Conservation (phyloP, 306 rosid genomes). For the Begonia peltatifolia region DNA sequence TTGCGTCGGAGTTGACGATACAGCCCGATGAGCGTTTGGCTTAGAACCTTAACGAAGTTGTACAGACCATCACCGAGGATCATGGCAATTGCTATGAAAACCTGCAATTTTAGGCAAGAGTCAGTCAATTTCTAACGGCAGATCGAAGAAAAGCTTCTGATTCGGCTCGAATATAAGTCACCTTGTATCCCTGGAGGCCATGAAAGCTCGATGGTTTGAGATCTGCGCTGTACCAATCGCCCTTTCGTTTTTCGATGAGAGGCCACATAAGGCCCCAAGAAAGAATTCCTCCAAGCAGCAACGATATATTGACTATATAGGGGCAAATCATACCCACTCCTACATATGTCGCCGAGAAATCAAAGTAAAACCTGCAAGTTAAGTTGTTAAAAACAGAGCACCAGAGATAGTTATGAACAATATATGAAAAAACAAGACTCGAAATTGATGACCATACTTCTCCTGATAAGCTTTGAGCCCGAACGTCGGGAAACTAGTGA, state of each 20-base stretch:
- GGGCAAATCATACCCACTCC: slow-evolving; percentile 34
- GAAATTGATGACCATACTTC: slow-evolving; percentile 1
- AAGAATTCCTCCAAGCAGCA: slow-evolving; percentile 24
- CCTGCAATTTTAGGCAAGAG: slow-evolving; percentile 3
- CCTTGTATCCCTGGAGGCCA: slow-evolving; percentile 27
- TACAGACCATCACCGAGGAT: slow-evolving; percentile 29
- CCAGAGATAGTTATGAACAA: not conserved
- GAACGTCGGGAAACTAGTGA: slow-evolving; percentile 15
- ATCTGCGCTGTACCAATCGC: slow-evolving; percentile 17
- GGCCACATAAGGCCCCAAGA: slow-evolving; percentile 36
- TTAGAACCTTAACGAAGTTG: slow-evolving; percentile 21
- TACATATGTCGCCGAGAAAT: slow-evolving; percentile 24
- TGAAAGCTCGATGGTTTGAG: slow-evolving; percentile 7
- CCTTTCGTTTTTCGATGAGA: slow-evolving; percentile 17
- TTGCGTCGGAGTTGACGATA: slow-evolving; percentile 14
- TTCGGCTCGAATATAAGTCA: not conserved
- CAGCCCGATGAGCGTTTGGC: slow-evolving; percentile 12
- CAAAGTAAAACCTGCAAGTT: slow-evolving; percentile 19
- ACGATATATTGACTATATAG: slow-evolving; percentile 20
- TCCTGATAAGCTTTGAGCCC: slow-evolving; percentile 19
- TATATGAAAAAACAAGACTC: not conserved
- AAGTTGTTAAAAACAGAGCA: too few relatives aligned
- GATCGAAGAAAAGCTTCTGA: too few relatives aligned
- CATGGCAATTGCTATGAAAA: slow-evolving; percentile 24
- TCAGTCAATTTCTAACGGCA: too few relatives aligned